Base-by-base conservation (phyloP, 2,329 filamentous ascomycete genomes). In the Aspergillus sojae region DNA sequence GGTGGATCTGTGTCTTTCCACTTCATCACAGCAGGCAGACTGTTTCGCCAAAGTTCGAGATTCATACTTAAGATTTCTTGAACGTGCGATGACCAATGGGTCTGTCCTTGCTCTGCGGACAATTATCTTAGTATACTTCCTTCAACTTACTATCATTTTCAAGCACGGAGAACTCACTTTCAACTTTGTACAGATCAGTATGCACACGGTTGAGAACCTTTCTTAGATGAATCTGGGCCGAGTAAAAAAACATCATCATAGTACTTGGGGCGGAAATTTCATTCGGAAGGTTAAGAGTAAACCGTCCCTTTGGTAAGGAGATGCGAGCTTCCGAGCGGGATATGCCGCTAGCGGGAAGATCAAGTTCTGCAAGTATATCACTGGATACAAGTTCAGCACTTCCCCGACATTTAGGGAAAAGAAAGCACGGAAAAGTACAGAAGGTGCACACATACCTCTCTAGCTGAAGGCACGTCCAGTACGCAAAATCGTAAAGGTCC, bases 391-490 rank as follows among this genome's bases (percentile, higher is more conserved):
- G 36, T 43, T 48, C 21, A 19, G 26, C 16, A 50, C 21, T 58
- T 30, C n/a, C 16, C 6, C 14, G 2, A n/a, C 10, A 14, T 12
- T 4, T 34, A 12, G 28, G 19, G 28, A 3, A 34, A 32, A 14
- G 16, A 52, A 32, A n/a, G 7, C 6, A 32, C 28, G 19, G 10
- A 39, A 32, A 12, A 4, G 19, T 39, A 14, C n/a, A 32, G 21
- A 21, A 21, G 19, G 12, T n/a, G 14, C n/a, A 12, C 21, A 48
- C 78, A 69, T 77, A 92, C 90, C 90, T 97, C 78, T 98, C 94
- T 12, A 98, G 84, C 73, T 98, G 94, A 66, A 97, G 81, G 74
- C 92, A 96, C 9, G 94, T 95, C 94, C 94, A 98, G 72, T 94
- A 97, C 0, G 92, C 90, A 70, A 96, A 85, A 16, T 90, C 83